Evolutionary conservation across 140 eudicot species (phyloP).

Genomic region (Anethum foeniculum): DNA sequence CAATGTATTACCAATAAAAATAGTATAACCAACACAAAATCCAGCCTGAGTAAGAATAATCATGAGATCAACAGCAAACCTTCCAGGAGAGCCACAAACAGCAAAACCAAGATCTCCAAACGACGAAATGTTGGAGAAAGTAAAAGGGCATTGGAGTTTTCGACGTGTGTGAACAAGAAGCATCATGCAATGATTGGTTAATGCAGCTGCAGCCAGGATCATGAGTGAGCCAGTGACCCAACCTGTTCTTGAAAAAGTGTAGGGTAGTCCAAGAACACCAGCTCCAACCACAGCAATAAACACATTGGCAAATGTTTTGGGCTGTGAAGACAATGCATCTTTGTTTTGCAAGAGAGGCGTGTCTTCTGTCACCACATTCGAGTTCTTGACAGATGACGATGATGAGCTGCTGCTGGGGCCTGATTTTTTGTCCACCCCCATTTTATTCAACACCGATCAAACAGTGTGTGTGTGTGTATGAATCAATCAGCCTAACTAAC

Average conservation of each 20-base stretch:
- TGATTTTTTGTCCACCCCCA: background rate
- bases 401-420: slow-evolving; percentile 4
- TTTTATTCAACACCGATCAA: background rate
- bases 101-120: slow-evolving; percentile 85
- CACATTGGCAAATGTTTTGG: slow-evolving; percentile 56
- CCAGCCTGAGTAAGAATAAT: slow-evolving; percentile 80
- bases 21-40: slow-evolving; percentile 67
- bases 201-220: slow-evolving; percentile 37
- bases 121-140: slow-evolving; percentile 41
- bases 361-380: slow-evolving; percentile 14
- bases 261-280: slow-evolving; percentile 61
- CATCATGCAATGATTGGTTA: slow-evolving; percentile 55
- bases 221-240: slow-evolving; percentile 38
- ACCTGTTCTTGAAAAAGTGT: slow-evolving; percentile 56
- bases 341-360: slow-evolving; percentile 31
- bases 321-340: slow-evolving; percentile 35
- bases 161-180: slow-evolving; percentile 44
- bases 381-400: background rate
- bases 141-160: slow-evolving; percentile 37
- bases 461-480: background rate
- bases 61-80: slow-evolving; percentile 62
- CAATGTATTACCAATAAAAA: slow-evolving; percentile 65
- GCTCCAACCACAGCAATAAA: slow-evolving; percentile 68
- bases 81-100: slow-evolving; percentile 66
- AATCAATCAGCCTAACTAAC: too few relatives aligned